Conservation (phyloP, 1,284 basidiomycete genomes). For the Apiotrichum domesticum region DNA sequence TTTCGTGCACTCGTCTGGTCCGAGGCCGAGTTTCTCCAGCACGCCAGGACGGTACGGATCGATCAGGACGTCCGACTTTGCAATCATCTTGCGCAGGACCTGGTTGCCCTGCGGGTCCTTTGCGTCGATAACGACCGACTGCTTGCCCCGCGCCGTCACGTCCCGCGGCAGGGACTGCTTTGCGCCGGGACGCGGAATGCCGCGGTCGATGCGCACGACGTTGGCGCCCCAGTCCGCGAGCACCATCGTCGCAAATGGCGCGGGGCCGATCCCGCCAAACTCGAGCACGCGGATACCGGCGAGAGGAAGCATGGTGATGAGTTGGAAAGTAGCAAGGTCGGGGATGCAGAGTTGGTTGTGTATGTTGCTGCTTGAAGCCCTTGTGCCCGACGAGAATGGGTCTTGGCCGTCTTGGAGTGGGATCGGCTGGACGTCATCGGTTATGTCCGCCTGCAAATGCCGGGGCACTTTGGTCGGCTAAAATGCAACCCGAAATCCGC, state of each 20-base stretch:
- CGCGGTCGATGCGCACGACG: slow-evolving; percentile 15
- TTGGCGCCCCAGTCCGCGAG: slow-evolving; percentile 14
- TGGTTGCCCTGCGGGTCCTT: slow-evolving; percentile 7
- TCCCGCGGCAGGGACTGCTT: slow-evolving; percentile 4
- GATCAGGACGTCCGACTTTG: slow-evolving; percentile 12
- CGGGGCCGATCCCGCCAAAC: slow-evolving; percentile 9
- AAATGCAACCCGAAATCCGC: too few species aligned
- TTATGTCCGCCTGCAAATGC: too few species aligned
- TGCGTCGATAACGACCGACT: slow-evolving; percentile 6
- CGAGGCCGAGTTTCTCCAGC: slow-evolving; percentile 17
- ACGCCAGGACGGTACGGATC: slow-evolving; percentile 19
- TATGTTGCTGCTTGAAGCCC: too few species aligned
- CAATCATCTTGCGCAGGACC: slow-evolving; percentile 4
- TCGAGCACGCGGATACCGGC: slow-evolving; percentile 5
- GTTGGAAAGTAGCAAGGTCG: too few species aligned
- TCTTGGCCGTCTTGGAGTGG: too few species aligned
- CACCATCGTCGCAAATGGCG: slow-evolving; percentile 13
- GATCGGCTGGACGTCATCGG: too few species aligned
- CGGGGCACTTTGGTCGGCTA: too few species aligned
- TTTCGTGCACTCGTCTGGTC: neutral
- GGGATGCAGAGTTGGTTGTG: too few species aligned
- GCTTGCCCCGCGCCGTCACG: slow-evolving; percentile 11
- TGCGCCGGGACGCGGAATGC: neutral
- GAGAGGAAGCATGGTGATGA: neutral
- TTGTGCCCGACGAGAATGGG: too few species aligned